phyloP scores from a whole-genome alignment of 2,329 filamentous ascomycete species.

The Alternaria dauci region DNA sequence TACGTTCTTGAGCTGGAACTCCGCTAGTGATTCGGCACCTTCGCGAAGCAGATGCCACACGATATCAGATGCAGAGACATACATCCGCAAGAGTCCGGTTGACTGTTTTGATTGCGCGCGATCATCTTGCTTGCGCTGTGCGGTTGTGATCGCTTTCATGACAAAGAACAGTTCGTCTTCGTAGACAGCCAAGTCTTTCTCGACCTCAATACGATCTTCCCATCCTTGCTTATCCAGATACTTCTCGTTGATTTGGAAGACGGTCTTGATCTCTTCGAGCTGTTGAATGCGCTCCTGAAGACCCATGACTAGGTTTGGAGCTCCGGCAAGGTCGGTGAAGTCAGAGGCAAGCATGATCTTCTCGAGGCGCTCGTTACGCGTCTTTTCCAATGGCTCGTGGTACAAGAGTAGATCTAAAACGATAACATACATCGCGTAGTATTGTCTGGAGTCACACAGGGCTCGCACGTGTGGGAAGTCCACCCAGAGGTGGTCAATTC shows the following conservation, averaged over 20 bases:
- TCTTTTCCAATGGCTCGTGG: conserved; percentile 95
- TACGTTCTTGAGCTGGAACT: conserved; percentile 90
- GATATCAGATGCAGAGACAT: conserved; percentile 91
- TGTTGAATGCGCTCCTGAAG: conserved; percentile 93
- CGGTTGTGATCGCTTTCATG: conserved; percentile 99
- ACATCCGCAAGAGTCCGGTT: conserved; percentile 86
- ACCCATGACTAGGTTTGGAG: conserved; percentile 89
- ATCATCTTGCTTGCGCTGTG: conserved; percentile 85
- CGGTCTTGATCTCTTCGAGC: conserved; percentile 92
- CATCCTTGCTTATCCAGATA: conserved; percentile 88
- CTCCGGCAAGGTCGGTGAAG: conserved; percentile 94
- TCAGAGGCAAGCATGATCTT: conserved; percentile 99
- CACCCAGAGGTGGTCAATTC: conserved; percentile 97
- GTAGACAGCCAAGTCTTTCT: conserved; percentile 85
- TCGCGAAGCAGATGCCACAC: conserved; percentile 96
- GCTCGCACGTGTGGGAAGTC: conserved; percentile 94
- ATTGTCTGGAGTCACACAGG: conserved; percentile 97
- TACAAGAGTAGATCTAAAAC: conserved; percentile 95
- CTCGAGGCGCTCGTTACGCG: conserved; percentile 91
- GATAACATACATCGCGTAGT: conserved; percentile 98
- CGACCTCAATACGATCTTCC: conserved; percentile 88
- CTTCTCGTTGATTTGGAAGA: conserved; percentile 92
- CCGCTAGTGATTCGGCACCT: conserved; percentile 84
- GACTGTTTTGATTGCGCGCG: conserved; percentile 67
- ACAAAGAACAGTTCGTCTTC: conserved; percentile 99